Evolutionary conservation across 2,329 filamentous ascomycete species (phyloP).

Genomic region (Cladosporium velox): DNA sequence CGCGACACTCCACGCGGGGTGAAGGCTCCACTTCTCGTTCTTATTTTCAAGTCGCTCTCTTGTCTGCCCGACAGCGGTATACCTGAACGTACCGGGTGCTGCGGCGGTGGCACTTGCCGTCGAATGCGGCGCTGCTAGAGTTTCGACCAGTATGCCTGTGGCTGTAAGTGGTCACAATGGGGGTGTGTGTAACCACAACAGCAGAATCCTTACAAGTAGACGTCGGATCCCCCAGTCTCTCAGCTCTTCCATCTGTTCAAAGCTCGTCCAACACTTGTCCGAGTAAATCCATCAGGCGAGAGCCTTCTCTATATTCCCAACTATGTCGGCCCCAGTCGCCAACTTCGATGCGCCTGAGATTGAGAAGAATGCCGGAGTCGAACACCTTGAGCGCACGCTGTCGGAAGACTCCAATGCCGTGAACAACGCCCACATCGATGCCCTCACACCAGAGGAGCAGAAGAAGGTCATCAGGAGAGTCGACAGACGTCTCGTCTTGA

Average conservation of each 20-base stretch:
- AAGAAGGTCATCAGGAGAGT: constrained; percentile 68
- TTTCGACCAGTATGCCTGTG: background rate
- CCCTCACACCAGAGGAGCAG: constrained; percentile 63
- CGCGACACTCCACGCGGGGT: background rate
- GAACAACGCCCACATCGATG: constrained; percentile 35
- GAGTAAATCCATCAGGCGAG: background rate
- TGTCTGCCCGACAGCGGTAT: background rate
- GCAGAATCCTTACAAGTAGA: constrained; percentile 13
- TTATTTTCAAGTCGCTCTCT: background rate
- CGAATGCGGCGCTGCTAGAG: constrained; percentile 14
- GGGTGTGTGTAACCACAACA: constrained; percentile 11
- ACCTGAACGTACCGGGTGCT: constrained; percentile 4
- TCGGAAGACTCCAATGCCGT: constrained; percentile 27
- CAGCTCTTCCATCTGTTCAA: background rate
- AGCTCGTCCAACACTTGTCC: background rate
- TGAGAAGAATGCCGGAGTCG: constrained; percentile 27
- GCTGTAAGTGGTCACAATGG: constrained; percentile 6
- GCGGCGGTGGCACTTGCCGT: constrained; percentile 16
- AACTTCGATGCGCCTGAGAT: constrained; percentile 22
- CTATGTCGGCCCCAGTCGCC: constrained; percentile 13
- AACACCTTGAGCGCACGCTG: constrained; percentile 31
- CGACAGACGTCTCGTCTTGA: constrained; percentile 58
- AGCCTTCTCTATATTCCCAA: background rate
- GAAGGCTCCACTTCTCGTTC: background rate
- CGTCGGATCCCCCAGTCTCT: background rate